Conservation (phyloP, 2,329 filamentous ascomycete species). For the Cercospora sp. region DNA sequence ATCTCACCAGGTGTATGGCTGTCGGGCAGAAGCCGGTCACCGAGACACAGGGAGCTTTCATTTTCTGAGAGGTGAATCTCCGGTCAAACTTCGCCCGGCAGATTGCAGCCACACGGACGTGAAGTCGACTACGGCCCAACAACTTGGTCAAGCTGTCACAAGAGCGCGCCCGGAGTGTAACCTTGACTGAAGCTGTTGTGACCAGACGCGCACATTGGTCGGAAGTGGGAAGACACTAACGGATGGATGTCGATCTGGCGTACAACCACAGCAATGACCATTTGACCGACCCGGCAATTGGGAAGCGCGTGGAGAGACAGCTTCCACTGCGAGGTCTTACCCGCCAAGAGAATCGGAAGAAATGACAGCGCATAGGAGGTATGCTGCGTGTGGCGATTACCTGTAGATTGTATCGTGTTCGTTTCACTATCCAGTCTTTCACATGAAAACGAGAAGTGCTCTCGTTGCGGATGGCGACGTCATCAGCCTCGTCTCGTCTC, state of each 20-base stretch:
- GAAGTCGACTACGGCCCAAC: neutral
- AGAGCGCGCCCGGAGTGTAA: conserved; percentile 3
- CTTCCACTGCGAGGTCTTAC: neutral
- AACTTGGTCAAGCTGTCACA: conserved; percentile 1
- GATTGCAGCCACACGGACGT: neutral
- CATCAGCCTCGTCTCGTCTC: neutral
- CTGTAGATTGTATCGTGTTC: neutral
- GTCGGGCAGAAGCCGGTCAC: conserved; percentile 21
- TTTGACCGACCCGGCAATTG: neutral
- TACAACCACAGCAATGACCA: conserved; percentile 16
- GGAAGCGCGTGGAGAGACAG: neutral
- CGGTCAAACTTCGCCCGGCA: neutral
- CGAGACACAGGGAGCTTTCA: conserved; percentile 18
- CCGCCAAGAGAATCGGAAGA: neutral
- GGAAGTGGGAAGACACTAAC: neutral
- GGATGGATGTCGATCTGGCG: conserved; percentile 8
- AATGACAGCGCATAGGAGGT: neutral
- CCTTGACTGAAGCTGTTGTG: conserved; percentile 3
- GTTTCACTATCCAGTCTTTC: neutral
- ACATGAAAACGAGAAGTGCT: neutral
- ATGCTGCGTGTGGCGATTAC: neutral
- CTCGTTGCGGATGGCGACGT: neutral
- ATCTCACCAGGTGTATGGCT: conserved; percentile 28
- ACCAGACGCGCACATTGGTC: conserved; percentile 1
- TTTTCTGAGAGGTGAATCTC: neutral